A percentile compares a stretch with the other conserved stretches of the same genome.
phyloP scores from a whole-genome alignment of 352 stramenopile species.

The Phytophthora hibernalis region DNA sequence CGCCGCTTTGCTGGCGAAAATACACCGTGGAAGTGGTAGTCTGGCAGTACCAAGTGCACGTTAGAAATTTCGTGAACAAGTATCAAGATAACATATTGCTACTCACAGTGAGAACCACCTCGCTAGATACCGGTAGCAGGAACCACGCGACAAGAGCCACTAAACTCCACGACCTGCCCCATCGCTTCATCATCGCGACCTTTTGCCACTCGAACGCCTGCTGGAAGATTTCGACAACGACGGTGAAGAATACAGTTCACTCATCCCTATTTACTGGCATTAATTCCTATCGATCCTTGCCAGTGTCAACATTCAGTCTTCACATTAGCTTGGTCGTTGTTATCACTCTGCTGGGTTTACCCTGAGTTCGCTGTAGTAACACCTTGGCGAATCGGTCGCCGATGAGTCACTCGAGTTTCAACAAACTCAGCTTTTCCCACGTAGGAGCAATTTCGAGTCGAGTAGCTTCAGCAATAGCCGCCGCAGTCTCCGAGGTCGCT shows the following conservation, averaged over 20 bases:
- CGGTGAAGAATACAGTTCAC: too few species aligned
- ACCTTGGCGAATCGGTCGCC: conserved; percentile 23
- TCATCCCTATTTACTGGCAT: too few species aligned
- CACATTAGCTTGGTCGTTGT: too few species aligned
- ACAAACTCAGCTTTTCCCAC: background rate
- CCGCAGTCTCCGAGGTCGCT: background rate
- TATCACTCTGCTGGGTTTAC: too few species aligned
- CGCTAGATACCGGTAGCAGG: conserved; percentile 6
- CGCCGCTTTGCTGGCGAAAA: conserved; percentile 57
- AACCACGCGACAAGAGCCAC: conserved; percentile 2
- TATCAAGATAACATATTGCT: background rate
- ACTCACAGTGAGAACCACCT: conserved; percentile 5
- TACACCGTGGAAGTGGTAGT: conserved; percentile 62
- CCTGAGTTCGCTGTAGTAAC: too few species aligned
- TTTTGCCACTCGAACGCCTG: conserved; percentile 5
- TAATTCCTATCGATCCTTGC: too few species aligned
- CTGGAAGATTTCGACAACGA: conserved; percentile 2
- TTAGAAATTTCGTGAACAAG: background rate
- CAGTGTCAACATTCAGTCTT: too few species aligned
- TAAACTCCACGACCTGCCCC: background rate
- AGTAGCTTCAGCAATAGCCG: conserved; percentile 17
- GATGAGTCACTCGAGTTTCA: conserved; percentile 25
- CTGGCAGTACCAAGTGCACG: conserved; percentile 1
- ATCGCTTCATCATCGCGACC: conserved; percentile 9
- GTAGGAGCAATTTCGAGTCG: background rate